Conservation (phyloP, 2,329 filamentous ascomycete species). For the Cytospora piceicola region DNA sequence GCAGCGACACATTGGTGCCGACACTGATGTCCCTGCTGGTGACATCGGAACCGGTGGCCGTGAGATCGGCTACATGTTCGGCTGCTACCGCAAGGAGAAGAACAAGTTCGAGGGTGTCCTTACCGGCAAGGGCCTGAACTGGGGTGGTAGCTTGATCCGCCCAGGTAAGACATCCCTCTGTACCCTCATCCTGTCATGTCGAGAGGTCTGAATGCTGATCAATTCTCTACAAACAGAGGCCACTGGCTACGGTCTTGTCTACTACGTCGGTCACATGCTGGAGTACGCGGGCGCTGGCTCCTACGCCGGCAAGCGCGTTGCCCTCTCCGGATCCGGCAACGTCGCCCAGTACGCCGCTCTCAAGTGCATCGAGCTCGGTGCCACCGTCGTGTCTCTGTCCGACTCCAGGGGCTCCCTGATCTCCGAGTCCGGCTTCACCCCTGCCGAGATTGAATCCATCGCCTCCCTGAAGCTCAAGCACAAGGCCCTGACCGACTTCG, state of each 20-base stretch:
- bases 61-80: constrained; percentile 95
- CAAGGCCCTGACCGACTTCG: constrained; percentile 68
- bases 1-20: constrained; percentile 91
- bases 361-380: constrained; percentile 95
- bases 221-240: constrained; percentile 63
- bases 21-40: constrained; percentile 94
- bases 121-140: constrained; percentile 90
- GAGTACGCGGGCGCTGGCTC: constrained; percentile 83
- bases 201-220: constrained; percentile 1
- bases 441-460: constrained; percentile 78
- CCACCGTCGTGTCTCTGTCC: constrained; percentile 87
- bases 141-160: constrained; percentile 92
- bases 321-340: constrained; percentile 96
- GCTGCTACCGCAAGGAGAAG: constrained; percentile 83
- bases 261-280: constrained; percentile 97
- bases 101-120: constrained; percentile 96
- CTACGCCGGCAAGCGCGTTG: constrained; percentile 89
- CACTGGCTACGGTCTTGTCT: constrained; percentile 94
- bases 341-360: constrained; percentile 97
- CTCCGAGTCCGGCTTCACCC: constrained; percentile 74
- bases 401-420: constrained; percentile 88
- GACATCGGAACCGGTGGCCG: constrained; percentile 93
- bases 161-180: constrained; percentile 52
- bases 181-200: background rate
- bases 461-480: constrained; percentile 85